Base-by-base conservation (phyloP, 1,284 basidiomycete genomes). In the Peniophora sp. region DNA sequence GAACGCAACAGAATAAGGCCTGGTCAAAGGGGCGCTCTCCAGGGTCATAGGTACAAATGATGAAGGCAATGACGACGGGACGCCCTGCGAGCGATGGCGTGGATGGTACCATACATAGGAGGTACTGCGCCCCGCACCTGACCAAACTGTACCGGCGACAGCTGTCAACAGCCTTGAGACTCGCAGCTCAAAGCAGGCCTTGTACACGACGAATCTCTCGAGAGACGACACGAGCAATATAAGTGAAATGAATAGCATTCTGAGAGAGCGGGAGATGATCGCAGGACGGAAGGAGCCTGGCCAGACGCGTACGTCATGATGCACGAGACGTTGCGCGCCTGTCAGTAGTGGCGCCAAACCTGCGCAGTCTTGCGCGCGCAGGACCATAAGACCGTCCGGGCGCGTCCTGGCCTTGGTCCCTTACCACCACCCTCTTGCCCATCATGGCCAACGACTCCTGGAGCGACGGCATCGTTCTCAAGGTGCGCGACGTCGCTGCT, bases 401-500 rank as follows among this genome's bases (percentile, higher is more conserved):
- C 37, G 37, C 37, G 34, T 36, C 10, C 34, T 10, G 8, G 8
- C 15, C 8, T 20, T 20, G 6, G 37, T 15, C 5, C 37, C n/a
- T 20, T 17, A n/a, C 37, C 18, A n/a, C n/a, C 37, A 41, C 43
- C 43, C 17, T 14, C 47, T 23, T 17, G 39, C 27, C 47, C 51
- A 70, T 58, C 61, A 85, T 85, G 83, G 68, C 80, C 0, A 24
- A 51, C 49, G 74, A 76, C 66, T 63, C 68, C 24, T 88, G 86
- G 87, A 82, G 73, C 57, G 88, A 93, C 64, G 85, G 79, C 22
- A 78, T 93, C 55, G 60, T 85, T 47, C 79, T 92, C 73, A 92
- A 93, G 75, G 84, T 84, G 54, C 10, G 67, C 66, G n/a, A 18
- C 8, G 20, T 12, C 34, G 1, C 14, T 17, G 43, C 18, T 37